These are phyloP conservation scores for Rhododendron kiyosumense DNA, from an alignment of 148 eudicot genomes.

Conservation along the genomic window DNA sequence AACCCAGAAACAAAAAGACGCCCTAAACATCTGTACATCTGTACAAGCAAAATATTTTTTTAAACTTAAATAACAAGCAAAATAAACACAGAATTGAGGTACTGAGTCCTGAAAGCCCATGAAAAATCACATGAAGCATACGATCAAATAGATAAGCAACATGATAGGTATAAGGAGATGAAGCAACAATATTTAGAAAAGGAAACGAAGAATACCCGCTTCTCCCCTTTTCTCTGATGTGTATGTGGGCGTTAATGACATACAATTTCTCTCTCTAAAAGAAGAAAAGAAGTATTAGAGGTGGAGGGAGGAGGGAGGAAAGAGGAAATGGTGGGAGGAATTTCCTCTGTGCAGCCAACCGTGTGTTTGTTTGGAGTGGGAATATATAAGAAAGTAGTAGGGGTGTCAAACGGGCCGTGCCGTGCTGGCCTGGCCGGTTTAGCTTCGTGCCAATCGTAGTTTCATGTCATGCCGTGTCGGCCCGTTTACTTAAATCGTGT, in stretches of 20 bases:
- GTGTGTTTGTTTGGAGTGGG: neutral
- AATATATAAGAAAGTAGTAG: neutral
- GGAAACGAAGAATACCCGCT: constrained; percentile 1
- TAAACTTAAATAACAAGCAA: neutral
- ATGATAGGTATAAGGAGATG: neutral
- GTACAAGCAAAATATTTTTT: no score
- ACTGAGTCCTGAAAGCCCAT: neutral
- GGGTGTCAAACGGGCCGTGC: no score
- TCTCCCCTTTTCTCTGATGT: neutral
- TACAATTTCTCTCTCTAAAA: neutral
- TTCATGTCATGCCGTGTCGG: no score
- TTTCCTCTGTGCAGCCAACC: neutral
- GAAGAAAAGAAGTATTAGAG: neutral
- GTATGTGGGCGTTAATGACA: neutral
- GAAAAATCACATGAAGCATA: neutral
- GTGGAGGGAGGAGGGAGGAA: no score
- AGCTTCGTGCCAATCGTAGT: no score
- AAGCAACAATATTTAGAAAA: neutral
- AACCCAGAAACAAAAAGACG: neutral
- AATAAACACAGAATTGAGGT: neutral
- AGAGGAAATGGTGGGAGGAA: neutral
- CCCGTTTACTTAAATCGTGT: no score
- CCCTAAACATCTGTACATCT: neutral
- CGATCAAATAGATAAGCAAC: neutral
- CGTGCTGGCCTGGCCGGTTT: no score